phyloP scores from a whole-genome alignment of 2,329 filamentous ascomycete genomes.

The Dactylonectria estremocensis region DNA sequence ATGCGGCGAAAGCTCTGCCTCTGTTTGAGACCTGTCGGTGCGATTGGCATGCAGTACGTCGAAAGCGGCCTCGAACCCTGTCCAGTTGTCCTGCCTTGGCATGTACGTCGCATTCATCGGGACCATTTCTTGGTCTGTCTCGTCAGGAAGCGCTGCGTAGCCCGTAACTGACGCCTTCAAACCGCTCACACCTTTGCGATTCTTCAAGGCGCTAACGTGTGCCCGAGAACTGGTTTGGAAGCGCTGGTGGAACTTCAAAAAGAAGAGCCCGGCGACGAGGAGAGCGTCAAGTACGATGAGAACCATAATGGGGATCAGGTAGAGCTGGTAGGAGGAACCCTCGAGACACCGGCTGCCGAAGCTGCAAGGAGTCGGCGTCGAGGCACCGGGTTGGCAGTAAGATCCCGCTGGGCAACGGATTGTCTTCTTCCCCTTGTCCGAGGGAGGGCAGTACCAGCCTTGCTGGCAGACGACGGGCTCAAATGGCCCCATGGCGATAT shows the following conservation, averaged over 20 bases:
- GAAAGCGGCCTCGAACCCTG: constrained; percentile 57
- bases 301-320: constrained; percentile 60
- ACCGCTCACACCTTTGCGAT: constrained; percentile 47
- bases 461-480: constrained; percentile 67
- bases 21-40: constrained; percentile 32
- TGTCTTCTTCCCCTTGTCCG: constrained; percentile 54
- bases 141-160: constrained; percentile 54
- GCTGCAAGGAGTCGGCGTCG: constrained; percentile 63
- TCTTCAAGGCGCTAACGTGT: constrained; percentile 35
- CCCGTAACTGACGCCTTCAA: constrained; percentile 51
- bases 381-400: constrained; percentile 67
- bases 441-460: constrained; percentile 64
- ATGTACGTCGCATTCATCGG: constrained; percentile 53
- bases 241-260: constrained; percentile 39
- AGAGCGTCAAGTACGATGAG: constrained; percentile 60
- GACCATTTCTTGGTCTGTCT: constrained; percentile 55
- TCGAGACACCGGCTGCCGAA: constrained; percentile 63
- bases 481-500: constrained; percentile 61
- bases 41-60: constrained; percentile 52
- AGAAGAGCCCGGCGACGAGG: constrained; percentile 52
- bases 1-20: constrained; percentile 49
- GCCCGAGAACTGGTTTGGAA: constrained; percentile 35
- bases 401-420: constrained; percentile 62
- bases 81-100: constrained; percentile 46
- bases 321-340: constrained; percentile 59